Evolutionary conservation across 148 eudicot genomes (phyloP), one percentile per base, ranked within the genome.

Genomic region (Diospyros kaki): DNA sequence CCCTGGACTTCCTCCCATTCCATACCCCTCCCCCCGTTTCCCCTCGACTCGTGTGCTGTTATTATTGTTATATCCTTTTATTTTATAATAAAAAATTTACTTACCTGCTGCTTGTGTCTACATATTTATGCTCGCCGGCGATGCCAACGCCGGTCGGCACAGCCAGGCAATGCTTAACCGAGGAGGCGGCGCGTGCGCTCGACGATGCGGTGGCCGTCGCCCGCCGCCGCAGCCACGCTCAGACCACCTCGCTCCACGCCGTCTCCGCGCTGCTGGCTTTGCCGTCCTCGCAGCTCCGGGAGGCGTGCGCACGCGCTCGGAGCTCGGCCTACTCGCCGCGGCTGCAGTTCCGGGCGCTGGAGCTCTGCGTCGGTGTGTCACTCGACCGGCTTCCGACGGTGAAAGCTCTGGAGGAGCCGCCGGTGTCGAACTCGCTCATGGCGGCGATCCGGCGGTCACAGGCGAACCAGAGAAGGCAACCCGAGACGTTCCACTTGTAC

Each of bases 81-180:
- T 28, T 28, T 0, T 28, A 28, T 28, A 0, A 28, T 28, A 28
- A 28, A 28, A 28, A 28, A 28, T 28, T 28, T 28, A 28, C 28
- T 28, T 28, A 28, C 28, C 28, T 28, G 28, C 28, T 28, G 28
- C 15, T 14, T 46, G 51, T 71, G 55, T 4, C 40, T 15, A 46
- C 48, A 59, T 61, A 42, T 18, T 50, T 43, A 75, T 66, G 75
- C 60, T 66, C 79, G 75, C 79, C 81, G 83, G 89, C 70, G 83
- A 95, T 95, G 99, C 99, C 94, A 74, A 95, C 91, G 87, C 94
- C 98, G 86, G 99, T 93, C 0, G 56, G 78, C 70, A 73, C 91
- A 38, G 99, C 98, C 51, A 68, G 94, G 76, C 94, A 91, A 89
- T 93, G 98, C 84, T 79, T 96, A 43, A 91, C 98, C 0, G 89